A percentile compares a stretch with the other conserved stretches of the same genome.
Evolutionary conservation across 441 rosid species (phyloP).

Genomic region (Populus hybrid): DNA sequence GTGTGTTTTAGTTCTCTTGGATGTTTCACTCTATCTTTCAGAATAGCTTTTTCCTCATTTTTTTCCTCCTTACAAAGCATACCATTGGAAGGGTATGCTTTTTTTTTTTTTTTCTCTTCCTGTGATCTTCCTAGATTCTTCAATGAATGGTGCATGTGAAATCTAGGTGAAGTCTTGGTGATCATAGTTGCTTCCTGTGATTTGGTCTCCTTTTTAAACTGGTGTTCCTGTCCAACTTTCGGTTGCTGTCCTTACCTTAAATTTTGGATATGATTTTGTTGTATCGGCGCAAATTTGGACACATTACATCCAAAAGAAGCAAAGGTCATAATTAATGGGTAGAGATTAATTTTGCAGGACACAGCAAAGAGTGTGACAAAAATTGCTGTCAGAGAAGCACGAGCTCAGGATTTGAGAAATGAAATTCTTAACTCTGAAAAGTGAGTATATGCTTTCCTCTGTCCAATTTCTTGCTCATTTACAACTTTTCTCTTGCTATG

Average conservation of each 20-base stretch:
- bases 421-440: slow-evolving; percentile 90
- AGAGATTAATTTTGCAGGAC: slow-evolving; percentile 49
- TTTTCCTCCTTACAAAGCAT: not conserved
- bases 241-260: not conserved
- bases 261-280: not conserved
- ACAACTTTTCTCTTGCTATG: not conserved
- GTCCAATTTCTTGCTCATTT: not conserved
- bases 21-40: not conserved
- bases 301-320: slow-evolving; percentile 2
- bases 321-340: slow-evolving; percentile 6
- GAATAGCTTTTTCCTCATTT: not conserved
- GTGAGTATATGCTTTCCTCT: slow-evolving; percentile 38
- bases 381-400: slow-evolving; percentile 76
- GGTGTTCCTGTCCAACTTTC: not conserved
- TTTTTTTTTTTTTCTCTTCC: no score
- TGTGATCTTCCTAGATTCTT: not conserved
- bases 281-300: not conserved
- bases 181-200: not conserved
- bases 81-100: not conserved
- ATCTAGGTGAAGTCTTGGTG: not conserved
- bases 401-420: slow-evolving; percentile 93
- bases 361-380: slow-evolving; percentile 90
- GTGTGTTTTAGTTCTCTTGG: not conserved
- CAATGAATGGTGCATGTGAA: not conserved
- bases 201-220: not conserved